Base-by-base conservation (phyloP, 495 filamentous ascomycete species). In the Xylaria castorea region DNA sequence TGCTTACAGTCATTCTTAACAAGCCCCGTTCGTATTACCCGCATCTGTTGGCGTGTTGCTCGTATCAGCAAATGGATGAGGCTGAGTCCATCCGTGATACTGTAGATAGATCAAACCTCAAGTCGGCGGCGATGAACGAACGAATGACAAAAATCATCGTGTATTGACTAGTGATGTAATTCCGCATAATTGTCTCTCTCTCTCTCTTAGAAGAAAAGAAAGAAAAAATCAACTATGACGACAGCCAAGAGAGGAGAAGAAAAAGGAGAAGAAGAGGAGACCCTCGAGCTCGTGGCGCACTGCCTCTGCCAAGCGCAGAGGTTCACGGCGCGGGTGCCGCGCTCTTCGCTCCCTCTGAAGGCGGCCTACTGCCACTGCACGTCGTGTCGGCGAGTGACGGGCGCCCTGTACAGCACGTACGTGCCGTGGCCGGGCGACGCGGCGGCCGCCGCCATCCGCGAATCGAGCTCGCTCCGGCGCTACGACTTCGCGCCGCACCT, bases 331-430 rank as follows among this genome's bases (percentile, higher is more conserved):
- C 1, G 18, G 7, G 25, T 81, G 20, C 70, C 75, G 58, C 11
- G 22, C 30, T 51, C 77, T 62, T 34, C 53, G 38, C 75, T 82
- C 9, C 82, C 80, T 1, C 74, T 81, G 20, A 5, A 62, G 3
- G 71, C 72, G 11, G 71, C 72, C 5, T 77, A 65, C 72, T 85
- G 83, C 80, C 83, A 85, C 79, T 85, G 83, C 78, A 75, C 64
- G 36, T 83, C 82, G 16, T 85, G 83, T 75, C 77, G 83, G 4
- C 82, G 77, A 70, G 25, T 73, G 71, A 80, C 78, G 8, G 83
- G 83, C 57, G 77, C 78, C 3, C 67, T 83, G 20, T 78, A 77
- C 74, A 71, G 76, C 12, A 66, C 57, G 36, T 73, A 68, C 30
- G 68, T 72, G 0, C 22, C 30, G 22, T 81, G 80, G 80, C n/a